Evolutionary conservation across 2,329 filamentous ascomycete genomes (phyloP).

Genomic region (Ophiocordyceps robertsii): DNA sequence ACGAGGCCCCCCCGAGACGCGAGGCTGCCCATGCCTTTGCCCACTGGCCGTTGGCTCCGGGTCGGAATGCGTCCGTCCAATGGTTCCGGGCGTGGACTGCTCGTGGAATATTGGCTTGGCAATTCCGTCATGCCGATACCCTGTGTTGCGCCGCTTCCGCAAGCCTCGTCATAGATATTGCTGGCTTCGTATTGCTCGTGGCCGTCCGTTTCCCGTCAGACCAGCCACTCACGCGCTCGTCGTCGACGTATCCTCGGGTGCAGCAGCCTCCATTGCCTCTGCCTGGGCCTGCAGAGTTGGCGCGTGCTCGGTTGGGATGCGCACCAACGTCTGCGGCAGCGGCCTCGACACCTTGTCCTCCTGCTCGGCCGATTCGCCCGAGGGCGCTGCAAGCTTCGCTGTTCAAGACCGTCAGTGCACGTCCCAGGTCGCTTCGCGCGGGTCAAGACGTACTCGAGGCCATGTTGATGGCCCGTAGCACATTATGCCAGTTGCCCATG

Average conservation of each 20-base stretch:
- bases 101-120: too few relatives aligned
- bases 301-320: conserved; percentile 71
- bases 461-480: conserved; percentile 75
- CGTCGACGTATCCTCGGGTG: conserved; percentile 22
- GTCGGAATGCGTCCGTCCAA: too few relatives aligned
- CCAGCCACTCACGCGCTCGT: neutral
- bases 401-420: conserved; percentile 1
- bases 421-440: conserved; percentile 4
- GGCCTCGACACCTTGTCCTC: conserved; percentile 30
- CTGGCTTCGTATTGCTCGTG: neutral
- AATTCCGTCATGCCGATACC: too few relatives aligned
- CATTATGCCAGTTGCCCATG: conserved; percentile 77
- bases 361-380: conserved; percentile 17
- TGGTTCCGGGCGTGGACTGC: too few relatives aligned
- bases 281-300: conserved; percentile 48
- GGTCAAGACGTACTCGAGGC: conserved; percentile 52
- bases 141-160: neutral
- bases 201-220: neutral
- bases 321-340: conserved; percentile 69
- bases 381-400: conserved; percentile 59
- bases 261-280: conserved; percentile 32
- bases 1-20: too few relatives aligned
- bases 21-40: too few relatives aligned
- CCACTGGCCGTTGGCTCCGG: too few relatives aligned
- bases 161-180: neutral